phyloP scores from a whole-genome alignment of 2,329 filamentous ascomycete genomes.

The Alternaria postmessia region DNA sequence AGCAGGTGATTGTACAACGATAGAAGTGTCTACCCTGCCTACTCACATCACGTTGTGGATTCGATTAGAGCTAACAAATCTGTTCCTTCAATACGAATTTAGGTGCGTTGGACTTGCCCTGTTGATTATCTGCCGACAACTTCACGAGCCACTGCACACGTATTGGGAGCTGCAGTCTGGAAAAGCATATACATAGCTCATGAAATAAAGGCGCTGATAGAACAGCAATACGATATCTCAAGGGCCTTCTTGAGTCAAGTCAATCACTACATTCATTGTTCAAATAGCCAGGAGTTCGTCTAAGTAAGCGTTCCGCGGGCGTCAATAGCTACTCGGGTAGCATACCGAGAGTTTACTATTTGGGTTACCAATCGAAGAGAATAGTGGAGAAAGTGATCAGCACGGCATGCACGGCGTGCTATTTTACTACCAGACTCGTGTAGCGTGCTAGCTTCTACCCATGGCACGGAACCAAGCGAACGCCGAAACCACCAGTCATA shows the following conservation, averaged over 20 bases:
- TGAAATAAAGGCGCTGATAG: background rate
- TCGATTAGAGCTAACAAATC: background rate
- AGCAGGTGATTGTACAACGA: too few relatives aligned
- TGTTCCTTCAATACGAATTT: background rate
- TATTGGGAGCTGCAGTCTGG: background rate
- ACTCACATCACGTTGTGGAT: background rate
- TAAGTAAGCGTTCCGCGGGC: background rate
- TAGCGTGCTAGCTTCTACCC: conserved; percentile 12
- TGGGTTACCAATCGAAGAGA: background rate
- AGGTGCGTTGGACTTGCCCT: background rate
- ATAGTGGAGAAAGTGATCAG: conserved; percentile 2
- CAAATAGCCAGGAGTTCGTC: background rate
- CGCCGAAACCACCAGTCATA: background rate
- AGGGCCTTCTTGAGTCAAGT: background rate
- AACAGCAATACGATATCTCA: background rate
- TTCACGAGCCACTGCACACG: background rate
- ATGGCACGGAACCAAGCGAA: background rate
- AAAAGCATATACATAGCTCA: background rate
- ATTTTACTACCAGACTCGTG: background rate
- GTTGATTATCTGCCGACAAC: background rate
- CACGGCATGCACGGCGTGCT: conserved; percentile 10
- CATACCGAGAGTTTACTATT: background rate
- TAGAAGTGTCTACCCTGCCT: background rate
- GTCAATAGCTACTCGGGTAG: background rate
- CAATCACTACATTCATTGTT: background rate